Evolutionary conservation across 495 filamentous ascomycete species (phyloP), one percentile per base, ranked within the genome.

Genomic region (Lophiotrema nucula): DNA sequence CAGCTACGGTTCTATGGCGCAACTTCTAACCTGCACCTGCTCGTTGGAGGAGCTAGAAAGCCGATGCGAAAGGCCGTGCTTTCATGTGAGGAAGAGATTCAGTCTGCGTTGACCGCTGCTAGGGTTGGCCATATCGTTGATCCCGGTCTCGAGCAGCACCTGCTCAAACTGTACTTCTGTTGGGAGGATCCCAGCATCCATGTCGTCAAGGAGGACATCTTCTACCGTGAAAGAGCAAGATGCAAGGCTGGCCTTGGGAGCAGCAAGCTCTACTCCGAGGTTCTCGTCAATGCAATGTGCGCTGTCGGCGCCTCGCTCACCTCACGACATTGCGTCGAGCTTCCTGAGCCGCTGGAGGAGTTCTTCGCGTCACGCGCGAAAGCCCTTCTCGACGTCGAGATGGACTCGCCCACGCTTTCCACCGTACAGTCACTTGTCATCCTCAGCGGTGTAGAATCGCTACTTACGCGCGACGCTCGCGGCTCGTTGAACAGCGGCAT

Each of bases 401-500:
- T 79, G 5, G 78, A 80, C 57, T 73, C 69, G 10, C 78, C 78
- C 0, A 76, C 74, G 43, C 73, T 80, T 5, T 75, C 78, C 18
- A 80, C 78, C 10, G 74, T 79, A 16, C 78, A 80, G 46, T 72
- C 77, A 1, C 70, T 79, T 26, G 76, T 75, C 1, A 71, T 80
- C 18, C 56, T 80, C 53, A 79, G 76, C 44, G 75, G 70, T 21
- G 73, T 77, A 47, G 78, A 80, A 50, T 73, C 72, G 2, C 71
- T 72, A 6, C 73, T 73, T 0, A 78, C 74, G 47, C 71, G 74
- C 4, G 78, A 80, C 64, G 74, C 78, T 45, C 74, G 77, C 11
- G 78, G 78, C 12, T 79, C 77, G 77, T 62, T 80, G 0, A 79
- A 80, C 57, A 75, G 73, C 41, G 77, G 76, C 75, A 79, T 81